A percentile compares a stretch with the other conserved stretches of the same genome.
Conservation (phyloP, 148 eudicot species). For the Cornus florida region DNA sequence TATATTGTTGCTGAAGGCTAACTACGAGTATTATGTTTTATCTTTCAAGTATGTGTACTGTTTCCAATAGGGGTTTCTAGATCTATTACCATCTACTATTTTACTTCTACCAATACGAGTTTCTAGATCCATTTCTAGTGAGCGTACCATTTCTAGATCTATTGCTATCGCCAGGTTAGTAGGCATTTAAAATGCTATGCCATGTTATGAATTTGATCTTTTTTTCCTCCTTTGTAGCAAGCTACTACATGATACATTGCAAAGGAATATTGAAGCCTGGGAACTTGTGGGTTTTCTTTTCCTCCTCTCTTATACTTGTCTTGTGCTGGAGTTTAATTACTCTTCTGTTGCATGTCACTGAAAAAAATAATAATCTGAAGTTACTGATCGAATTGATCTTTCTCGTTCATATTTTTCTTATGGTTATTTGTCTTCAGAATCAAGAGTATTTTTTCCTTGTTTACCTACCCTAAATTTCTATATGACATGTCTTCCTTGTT, state of each 20-base stretch:
- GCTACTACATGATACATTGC: slow-evolving; percentile 37
- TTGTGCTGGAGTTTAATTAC: not conserved
- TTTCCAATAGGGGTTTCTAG: not conserved
- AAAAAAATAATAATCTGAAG: not conserved
- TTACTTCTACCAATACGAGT: not conserved
- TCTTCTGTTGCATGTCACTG: not conserved
- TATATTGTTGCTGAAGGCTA: no score
- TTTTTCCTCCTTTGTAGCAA: slow-evolving; percentile 37
- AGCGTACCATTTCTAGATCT: no score
- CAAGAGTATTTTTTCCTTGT: not conserved
- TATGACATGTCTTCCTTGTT: not conserved
- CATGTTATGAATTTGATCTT: not conserved
- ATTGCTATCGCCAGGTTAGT: no score
- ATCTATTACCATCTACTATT: not conserved
- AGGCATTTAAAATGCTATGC: not conserved
- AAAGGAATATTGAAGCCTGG: slow-evolving; percentile 72
- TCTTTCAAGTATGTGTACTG: not conserved
- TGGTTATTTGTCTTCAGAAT: not conserved
- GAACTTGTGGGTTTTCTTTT: slow-evolving; percentile 60
- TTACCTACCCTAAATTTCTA: not conserved
- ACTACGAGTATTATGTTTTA: not conserved
- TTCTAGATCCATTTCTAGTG: no score
- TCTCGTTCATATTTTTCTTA: not conserved
- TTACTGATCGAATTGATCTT: no score
- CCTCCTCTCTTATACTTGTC: not conserved